Base-by-base conservation (phyloP, 2,329 filamentous ascomycete species). In the Verticillium zaregamsianum region DNA sequence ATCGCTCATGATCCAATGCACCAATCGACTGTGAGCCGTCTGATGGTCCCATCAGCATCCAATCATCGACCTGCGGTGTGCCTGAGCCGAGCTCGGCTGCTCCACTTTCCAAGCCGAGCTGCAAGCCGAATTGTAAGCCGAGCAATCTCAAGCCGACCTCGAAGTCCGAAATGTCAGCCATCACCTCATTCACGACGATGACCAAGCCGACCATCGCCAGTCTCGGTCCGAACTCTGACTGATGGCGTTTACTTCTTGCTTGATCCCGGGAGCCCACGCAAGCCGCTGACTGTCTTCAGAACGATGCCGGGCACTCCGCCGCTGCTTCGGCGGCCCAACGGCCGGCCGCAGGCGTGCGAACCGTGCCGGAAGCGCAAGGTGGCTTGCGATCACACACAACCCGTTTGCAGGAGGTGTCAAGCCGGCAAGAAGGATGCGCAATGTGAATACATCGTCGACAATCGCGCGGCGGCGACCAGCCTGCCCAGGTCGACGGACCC, bases 291-390 rank as follows among this genome's bases (percentile, higher is more conserved):
- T 12, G 6, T 17, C 20, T 25, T 15, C 4, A 31, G 39, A 45
- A 9, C 37, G 20, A 58, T 49, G 40, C 14, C 39, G 57, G 35
- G 33, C 33, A 49, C 17, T 25, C 15, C 37, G n/a, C 12, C 57
- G 15, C 17, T 40, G n/a, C 57, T 58, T 23, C 57, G 57, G 6
- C 20, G 57, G 11, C 57, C 57, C 14, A 58, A 58, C 17, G 57
- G 57, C 15, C 37, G 57, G 7, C 57, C 62, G 1, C 61, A 65
- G 32, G 66, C 67, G 11, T 70, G 69, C 56, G 71, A 78, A 68
- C 74, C 75, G n/a, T 79, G 76, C 59, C 72, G 74, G 7, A 72
- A 70, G 59, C 73, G 76, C 7, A 79, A 79, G 61, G 73, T 79
- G 8, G 76, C 77, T 6, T 80, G 77, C 67, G 76, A 80, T 62